Evolutionary conservation across 768 basidiomycete species (phyloP).

Genomic region (Mycena rosella): DNA sequence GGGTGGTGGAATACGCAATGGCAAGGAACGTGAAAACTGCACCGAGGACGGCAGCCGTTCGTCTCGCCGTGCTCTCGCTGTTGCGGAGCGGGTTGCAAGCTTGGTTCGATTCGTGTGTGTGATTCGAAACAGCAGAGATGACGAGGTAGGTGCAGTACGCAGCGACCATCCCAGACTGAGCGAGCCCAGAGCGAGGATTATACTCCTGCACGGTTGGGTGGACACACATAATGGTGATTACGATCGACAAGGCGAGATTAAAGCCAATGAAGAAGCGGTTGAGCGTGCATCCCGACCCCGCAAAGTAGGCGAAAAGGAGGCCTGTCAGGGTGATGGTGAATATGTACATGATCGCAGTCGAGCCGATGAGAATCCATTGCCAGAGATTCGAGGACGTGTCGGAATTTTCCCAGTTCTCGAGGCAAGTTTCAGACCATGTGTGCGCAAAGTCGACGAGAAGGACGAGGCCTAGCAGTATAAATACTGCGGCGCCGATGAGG

Average conservation of each 20-base stretch:
- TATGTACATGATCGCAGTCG: constrained; percentile 90
- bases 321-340: constrained; percentile 88
- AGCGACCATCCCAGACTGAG: constrained; percentile 97
- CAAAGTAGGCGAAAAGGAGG: constrained; percentile 93
- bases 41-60: constrained; percentile 89
- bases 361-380: constrained; percentile 96
- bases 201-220: constrained; percentile 90
- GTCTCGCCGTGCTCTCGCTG: constrained; percentile 70
- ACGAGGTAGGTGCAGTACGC: constrained; percentile 97
- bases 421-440: constrained; percentile 97
- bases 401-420: constrained; percentile 94
- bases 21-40: constrained; percentile 97
- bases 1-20: constrained; percentile 96
- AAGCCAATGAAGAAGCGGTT: constrained; percentile 98
- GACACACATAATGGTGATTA: constrained; percentile 86
- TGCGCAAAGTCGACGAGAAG: constrained; percentile 99
- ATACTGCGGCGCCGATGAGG: constrained; percentile 91
- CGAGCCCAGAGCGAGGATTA: constrained; percentile 95
- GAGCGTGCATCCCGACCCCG: constrained; percentile 85
- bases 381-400: constrained; percentile 82
- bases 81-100: constrained; percentile 90
- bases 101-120: constrained; percentile 74
- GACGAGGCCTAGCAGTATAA: constrained; percentile 97
- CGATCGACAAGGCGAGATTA: constrained; percentile 85
- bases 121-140: constrained; percentile 94